Evolutionary conservation across 139 green algal genomes (phyloP).

Genomic region (Coelastrella sp.): DNA sequence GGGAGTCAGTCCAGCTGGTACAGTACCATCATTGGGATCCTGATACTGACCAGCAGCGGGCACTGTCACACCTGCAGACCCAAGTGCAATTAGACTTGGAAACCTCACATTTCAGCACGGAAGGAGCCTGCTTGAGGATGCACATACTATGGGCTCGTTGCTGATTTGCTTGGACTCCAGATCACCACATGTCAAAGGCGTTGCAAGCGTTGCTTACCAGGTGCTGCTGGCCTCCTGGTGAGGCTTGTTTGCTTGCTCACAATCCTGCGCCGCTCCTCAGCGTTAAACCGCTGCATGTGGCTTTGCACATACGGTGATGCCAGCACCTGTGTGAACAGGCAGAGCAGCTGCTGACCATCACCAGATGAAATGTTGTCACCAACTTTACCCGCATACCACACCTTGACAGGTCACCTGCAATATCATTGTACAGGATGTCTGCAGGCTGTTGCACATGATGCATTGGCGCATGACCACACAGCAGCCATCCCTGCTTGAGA

Average conservation of each 20-base stretch:
- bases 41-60: background rate
- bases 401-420: no score
- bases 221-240: background rate
- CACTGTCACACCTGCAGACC: background rate
- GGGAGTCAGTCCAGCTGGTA: background rate
- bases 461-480: no score
- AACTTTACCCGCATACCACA: no score
- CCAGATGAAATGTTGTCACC: no score
- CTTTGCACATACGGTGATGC: constrained; percentile 64
- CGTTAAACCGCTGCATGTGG: constrained; percentile 63
- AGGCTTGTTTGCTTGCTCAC: constrained; percentile 26
- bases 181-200: background rate
- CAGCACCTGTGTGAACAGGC: constrained; percentile 57
- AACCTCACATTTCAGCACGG: no score
- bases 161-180: background rate
- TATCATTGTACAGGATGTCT: no score
- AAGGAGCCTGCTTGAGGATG: no score
- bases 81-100: no score
- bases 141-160: background rate
- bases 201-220: background rate
- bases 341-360: no score
- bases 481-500: no score
- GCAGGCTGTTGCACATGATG: no score
- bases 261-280: constrained; percentile 45
- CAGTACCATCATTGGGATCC: background rate